Evolutionary conservation across 805 yeast species (phyloP), one percentile per base, ranked within the genome.

Genomic region (Priceomyces melissophilus): DNA sequence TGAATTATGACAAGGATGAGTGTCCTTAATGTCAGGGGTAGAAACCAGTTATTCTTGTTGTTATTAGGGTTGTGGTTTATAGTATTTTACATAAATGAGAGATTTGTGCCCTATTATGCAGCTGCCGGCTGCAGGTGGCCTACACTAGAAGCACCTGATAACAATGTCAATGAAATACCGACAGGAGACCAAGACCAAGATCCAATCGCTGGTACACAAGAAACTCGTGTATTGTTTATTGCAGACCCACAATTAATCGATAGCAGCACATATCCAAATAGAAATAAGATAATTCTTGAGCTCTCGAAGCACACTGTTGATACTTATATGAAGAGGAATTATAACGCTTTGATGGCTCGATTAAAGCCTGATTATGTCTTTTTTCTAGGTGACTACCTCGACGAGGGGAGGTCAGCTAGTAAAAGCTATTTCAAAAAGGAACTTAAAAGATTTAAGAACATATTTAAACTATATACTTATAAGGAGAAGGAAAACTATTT

Each of bases 241-340:
- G 73, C 75, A 3, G 75, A 70, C 40, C 74, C 75, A 4, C 75
- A 69, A 43, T 58, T 70, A 30, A 69, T 69, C 27, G 75, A 69
- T 46, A 56, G 55, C 43, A 75, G 69, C 48, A 70, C 75, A 3
- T 70, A 69, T 41, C 73, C 73, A 0, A 70, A 68, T 3, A 57
- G 75, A 17, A 60, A 58, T 47, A 44, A 43, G 10, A 33, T 53
- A 6, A 52, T 69, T 9, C 54, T 69, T 29, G 43, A 47, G 32
- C 43, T 69, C 14, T 65, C 71, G 1, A 53, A 69, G 41, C 75
- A 69, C 45, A 69, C 74, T 3, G 73, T 61, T 11, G 75, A 69
- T 41, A 47, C 50, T 10, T 68, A 68, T 44, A 36, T 69, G 32
- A 57, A 63, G 43, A 61, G 63, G 36, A 69, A 68, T 51, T 69